Evolutionary conservation across 2,329 filamentous ascomycete species (phyloP), one percentile per base, ranked within the genome.

Genomic region (Plectosphaerella plurivora): DNA sequence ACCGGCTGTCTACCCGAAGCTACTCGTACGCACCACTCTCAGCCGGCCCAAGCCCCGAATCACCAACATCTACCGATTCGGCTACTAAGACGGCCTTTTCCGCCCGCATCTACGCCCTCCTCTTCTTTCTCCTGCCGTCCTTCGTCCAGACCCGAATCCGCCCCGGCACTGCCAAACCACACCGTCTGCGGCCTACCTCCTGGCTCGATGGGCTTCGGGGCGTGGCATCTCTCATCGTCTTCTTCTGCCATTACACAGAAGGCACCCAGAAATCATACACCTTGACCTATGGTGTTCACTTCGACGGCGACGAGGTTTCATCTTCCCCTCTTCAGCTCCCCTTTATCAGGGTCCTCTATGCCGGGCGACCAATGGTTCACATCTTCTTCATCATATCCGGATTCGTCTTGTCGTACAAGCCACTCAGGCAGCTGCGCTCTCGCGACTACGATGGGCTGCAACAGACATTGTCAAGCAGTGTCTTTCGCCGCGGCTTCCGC

Each of bases 321-420:
- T 66, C 66, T 3, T 68, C 67, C 6, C 61, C 60, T 14, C 56
- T 77, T 18, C 75, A 78, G 59, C 61, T 77, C 14, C 76, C 75
- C 2, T 72, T 73, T 49, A 12, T 75, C 8, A 69, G 74, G 50
- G 63, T 76, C 25, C 51, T 76, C 18, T 74, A 68, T 57, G 71
- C 71, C 15, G 74, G 74, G 16, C 67, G 71, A 16, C 72, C 74
- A 9, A 75, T 76, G 72, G 76, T 79, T 3, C 71, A 76, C 58
- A 69, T 79, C 46, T 78, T 79, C 62, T 78, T 78, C 61, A 70
- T 78, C 57, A 74, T 79, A 36, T 78, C 75, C 1, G 76, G 76
- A 37, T 77, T 74, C 55, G 75, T 71, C 3, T 66, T 79, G 20
- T 70, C 73, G 8, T 68, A 70, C 57, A 73, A 74, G 55, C 71